Conservation (phyloP, 805 yeast genomes). For the Wickerhamomyces strasburgensis region DNA sequence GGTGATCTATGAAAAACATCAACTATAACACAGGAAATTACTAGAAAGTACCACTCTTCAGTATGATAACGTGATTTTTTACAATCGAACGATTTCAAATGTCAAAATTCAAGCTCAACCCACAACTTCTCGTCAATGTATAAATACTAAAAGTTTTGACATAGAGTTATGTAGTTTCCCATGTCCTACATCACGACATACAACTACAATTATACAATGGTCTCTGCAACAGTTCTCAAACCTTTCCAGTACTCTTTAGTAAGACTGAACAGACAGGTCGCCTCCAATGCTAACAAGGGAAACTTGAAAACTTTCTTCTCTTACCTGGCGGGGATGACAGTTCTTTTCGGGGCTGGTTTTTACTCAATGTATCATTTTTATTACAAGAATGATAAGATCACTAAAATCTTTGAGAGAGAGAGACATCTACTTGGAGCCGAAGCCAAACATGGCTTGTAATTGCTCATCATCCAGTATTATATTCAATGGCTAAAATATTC, state of each 20-base stretch:
- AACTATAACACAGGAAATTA: no score
- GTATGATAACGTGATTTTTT: background rate
- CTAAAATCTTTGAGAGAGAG: conserved; percentile 19
- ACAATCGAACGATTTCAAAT: no score
- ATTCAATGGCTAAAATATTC: background rate
- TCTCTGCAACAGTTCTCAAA: conserved; percentile 20
- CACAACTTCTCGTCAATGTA: no score
- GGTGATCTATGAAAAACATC: background rate
- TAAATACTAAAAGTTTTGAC: no score
- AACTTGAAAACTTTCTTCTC: conserved; percentile 9
- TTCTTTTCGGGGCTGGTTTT: conserved; percentile 16
- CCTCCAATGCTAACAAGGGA: conserved; percentile 10
- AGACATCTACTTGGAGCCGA: conserved; percentile 11
- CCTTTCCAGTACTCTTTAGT: conserved; percentile 20
- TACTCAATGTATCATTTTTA: conserved; percentile 19
- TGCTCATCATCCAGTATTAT: background rate
- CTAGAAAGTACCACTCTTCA: no score
- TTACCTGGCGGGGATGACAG: conserved; percentile 20
- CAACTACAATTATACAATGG: conserved; percentile 14
- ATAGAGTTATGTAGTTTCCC: no score
- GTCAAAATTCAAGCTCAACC: no score
- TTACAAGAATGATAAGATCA: conserved; percentile 24
- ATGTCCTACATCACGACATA: background rate
- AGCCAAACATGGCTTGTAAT: conserved; percentile 12
- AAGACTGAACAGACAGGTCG: conserved; percentile 18